phyloP scores from a whole-genome alignment of 164 flowering plant species.

The Piper longum region DNA sequence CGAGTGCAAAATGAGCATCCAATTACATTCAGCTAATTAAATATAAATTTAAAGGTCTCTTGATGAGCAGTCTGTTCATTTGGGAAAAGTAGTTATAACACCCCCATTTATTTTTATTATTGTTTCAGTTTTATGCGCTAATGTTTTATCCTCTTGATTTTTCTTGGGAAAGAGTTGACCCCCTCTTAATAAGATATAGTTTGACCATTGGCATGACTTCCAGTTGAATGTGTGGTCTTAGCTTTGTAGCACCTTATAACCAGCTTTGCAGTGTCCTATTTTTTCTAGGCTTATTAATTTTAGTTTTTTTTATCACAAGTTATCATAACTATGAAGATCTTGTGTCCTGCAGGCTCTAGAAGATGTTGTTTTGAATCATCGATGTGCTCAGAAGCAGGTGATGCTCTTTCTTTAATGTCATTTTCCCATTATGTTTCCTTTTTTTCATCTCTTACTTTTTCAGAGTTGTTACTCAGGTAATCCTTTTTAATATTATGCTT shows the following conservation, averaged over 20 bases:
- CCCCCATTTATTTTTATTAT: too few relatives aligned
- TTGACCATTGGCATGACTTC: not conserved
- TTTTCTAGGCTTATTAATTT: not conserved
- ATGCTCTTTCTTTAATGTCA: not conserved
- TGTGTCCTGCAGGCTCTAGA: conserved; percentile 32
- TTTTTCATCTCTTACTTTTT: conserved; percentile 11
- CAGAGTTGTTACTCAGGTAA: conserved; percentile 5
- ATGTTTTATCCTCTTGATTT: too few relatives aligned
- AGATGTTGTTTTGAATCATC: conserved; percentile 53
- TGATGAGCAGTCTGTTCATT: too few relatives aligned
- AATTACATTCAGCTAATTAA: too few relatives aligned
- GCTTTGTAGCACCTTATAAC: too few relatives aligned
- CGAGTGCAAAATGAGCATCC: too few relatives aligned
- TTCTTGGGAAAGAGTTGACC: too few relatives aligned
- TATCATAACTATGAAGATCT: not conserved
- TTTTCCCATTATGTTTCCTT: not conserved
- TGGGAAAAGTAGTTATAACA: too few relatives aligned
- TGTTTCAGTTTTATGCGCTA: too few relatives aligned
- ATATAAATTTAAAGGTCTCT: too few relatives aligned
- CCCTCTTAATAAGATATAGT: too few relatives aligned
- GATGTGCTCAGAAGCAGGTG: conserved; percentile 60
- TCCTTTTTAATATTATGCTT: too few relatives aligned
- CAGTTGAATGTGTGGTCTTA: not conserved
- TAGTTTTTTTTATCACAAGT: not conserved
- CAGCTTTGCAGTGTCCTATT: not conserved